Conservation (phyloP, 495 filamentous ascomycete species). For the Talaromyces borbonicus region DNA sequence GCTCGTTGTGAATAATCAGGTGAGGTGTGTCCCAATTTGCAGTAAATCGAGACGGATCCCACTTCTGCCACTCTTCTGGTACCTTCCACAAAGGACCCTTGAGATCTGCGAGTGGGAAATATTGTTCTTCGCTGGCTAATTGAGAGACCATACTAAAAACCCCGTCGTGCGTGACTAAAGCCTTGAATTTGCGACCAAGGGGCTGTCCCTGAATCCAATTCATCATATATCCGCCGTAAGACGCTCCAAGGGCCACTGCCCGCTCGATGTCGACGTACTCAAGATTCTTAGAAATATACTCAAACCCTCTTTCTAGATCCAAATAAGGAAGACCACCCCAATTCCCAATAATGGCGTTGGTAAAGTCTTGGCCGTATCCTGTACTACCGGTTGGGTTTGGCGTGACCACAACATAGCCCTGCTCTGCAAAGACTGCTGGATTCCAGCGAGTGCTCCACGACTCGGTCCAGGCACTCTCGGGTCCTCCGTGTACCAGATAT, state of each 20-base stretch:
- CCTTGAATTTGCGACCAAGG: slow-evolving; percentile 68
- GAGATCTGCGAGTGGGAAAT: slow-evolving; percentile 80
- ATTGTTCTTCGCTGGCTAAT: slow-evolving; percentile 75
- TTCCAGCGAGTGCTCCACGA: slow-evolving; percentile 88
- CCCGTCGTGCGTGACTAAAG: slow-evolving; percentile 85
- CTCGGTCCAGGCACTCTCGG: slow-evolving; percentile 77
- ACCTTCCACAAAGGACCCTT: slow-evolving; percentile 65
- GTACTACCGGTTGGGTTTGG: slow-evolving; percentile 86
- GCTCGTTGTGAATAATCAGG: slow-evolving; percentile 81
- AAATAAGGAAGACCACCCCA: slow-evolving; percentile 79
- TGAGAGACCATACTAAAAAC: slow-evolving; percentile 71
- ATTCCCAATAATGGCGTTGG: slow-evolving; percentile 61
- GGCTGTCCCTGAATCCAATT: slow-evolving; percentile 49
- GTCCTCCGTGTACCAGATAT: slow-evolving; percentile 82
- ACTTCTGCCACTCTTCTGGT: slow-evolving; percentile 65
- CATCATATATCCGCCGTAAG: slow-evolving; percentile 84
- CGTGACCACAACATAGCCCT: slow-evolving; percentile 80
- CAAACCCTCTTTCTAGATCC: slow-evolving; percentile 71
- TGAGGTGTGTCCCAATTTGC: slow-evolving; percentile 78
- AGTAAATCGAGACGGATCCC: slow-evolving; percentile 65
- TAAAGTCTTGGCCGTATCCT: slow-evolving; percentile 72
- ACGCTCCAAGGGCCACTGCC: slow-evolving; percentile 76
- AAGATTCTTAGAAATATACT: slow-evolving; percentile 62
- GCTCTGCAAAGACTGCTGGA: slow-evolving; percentile 80
- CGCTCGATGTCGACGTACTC: slow-evolving; percentile 64